phyloP scores from a whole-genome alignment of 1,284 basidiomycete species.

The Entoloma clypeatum region DNA sequence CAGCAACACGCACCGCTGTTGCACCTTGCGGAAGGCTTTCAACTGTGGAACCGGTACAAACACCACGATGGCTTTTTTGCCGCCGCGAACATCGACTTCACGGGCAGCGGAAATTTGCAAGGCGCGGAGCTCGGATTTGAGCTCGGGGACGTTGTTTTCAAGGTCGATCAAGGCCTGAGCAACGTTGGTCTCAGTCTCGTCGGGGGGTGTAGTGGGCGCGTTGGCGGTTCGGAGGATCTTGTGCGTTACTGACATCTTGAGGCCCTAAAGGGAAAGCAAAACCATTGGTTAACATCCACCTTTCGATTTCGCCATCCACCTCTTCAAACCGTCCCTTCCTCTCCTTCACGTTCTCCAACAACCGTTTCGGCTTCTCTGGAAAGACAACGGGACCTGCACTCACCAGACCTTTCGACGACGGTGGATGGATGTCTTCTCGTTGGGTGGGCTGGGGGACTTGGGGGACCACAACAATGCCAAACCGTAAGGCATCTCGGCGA shows the following conservation, averaged over 20 bases:
- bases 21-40: constrained; percentile 99
- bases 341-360: constrained; percentile 18
- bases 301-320: constrained; percentile 46
- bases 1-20: constrained; percentile 76
- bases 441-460: constrained; percentile 23
- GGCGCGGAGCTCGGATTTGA: constrained; percentile 93
- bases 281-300: constrained; percentile 37
- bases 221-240: constrained; percentile 98
- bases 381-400: constrained; percentile 30
- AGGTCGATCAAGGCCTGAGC: constrained; percentile 97
- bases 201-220: constrained; percentile 84
- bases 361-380: constrained; percentile 19
- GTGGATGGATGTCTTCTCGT: constrained; percentile 31
- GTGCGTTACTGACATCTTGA: constrained; percentile 67
- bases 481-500: constrained; percentile 17
- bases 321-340: constrained; percentile 25
- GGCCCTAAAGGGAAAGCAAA: constrained; percentile 31
- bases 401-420: constrained; percentile 44
- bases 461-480: constrained; percentile 34
- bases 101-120: constrained; percentile 98
- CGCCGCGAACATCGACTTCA: constrained; percentile 98
- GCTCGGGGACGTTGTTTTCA: constrained; percentile 96
- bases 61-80: constrained; percentile 99
- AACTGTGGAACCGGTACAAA: constrained; percentile 98
- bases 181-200: constrained; percentile 90